Percentiles rank a stretch among this genome's conserved stretches.
Evolutionary conservation across 73 alveolate species (phyloP).

Genomic region (Uronychia setigera): DNA sequence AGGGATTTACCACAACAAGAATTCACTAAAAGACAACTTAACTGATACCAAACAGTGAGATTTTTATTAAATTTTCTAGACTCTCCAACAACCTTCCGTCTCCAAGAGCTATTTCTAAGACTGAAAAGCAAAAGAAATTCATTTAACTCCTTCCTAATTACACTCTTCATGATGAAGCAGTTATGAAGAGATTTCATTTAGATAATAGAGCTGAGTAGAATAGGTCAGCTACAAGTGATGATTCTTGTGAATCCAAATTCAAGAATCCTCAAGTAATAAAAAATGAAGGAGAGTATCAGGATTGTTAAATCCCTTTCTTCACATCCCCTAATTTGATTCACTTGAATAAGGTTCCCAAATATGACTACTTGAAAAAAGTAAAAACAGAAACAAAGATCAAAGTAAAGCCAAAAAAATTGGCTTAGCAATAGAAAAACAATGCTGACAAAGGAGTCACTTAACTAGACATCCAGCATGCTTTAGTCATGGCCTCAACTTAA

Average conservation of each 20-base stretch:
- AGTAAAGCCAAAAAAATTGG: background rate
- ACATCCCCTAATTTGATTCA: constrained; percentile 6
- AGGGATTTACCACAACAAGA: too few relatives aligned
- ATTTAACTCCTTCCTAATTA: constrained; percentile 33
- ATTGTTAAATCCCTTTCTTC: background rate
- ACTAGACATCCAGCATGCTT: too few relatives aligned
- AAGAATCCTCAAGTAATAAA: background rate
- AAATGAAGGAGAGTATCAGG: background rate
- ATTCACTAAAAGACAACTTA: background rate
- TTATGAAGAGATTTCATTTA: background rate
- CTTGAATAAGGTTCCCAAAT: constrained; percentile 28
- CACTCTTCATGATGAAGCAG: background rate
- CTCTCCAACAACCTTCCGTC: constrained; percentile 32
- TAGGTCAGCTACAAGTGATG: background rate
- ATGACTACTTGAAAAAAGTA: constrained; percentile 24
- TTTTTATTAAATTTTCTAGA: background rate
- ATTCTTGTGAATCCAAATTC: background rate
- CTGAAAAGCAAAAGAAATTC: constrained; percentile 30
- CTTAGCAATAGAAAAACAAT: too few relatives aligned
- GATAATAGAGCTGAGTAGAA: background rate
- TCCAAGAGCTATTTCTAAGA: constrained; percentile 39
- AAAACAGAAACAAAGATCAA: background rate
- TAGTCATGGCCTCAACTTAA: too few relatives aligned
- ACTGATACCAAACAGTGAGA: background rate
- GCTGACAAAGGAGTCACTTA: too few relatives aligned